Evolutionary conservation across 2,329 filamentous ascomycete genomes (phyloP), one percentile per base, ranked within the genome.

Genomic region (Fusarium redolens): DNA sequence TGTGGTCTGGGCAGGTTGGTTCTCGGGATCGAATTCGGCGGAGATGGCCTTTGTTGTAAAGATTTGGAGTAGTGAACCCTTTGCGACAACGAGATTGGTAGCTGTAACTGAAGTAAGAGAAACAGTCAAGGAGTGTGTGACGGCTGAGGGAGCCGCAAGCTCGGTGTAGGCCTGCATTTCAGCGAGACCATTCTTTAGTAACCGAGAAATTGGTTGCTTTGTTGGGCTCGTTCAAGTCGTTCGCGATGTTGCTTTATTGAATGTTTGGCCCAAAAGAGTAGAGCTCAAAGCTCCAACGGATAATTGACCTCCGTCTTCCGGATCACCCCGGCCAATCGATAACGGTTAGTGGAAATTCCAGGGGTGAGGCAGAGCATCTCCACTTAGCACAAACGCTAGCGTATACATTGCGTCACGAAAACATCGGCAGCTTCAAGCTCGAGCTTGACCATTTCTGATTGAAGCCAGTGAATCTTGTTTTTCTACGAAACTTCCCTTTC

Each of bases 121-220:
- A 44, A 97, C 84, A 68, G 87, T 89, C 78, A 98, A 85, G 73
- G 95, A 94, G 85, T 97, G 93, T 79, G 94, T 95, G 84, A 98
- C 95, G 81, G 95, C 95, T 81, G 95, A 97, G 61, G 96, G 95
- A 86, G 96, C 93, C 82, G 94, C 91, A 82, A 99, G 88, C 88
- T 99, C 96, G 80, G 94, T 95, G 85, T 98, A 98, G 87, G 94
- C 97, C 90, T 98, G 96, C 96, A 98, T 98, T 52, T 75, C 74
- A 72, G 78, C 80, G 77, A 76, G 72, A 78, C 75, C 82, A 83
- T 83, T 78, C 74, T 81, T 78, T 71, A 72, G 58, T 72, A 68
- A 63, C 48, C 43, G 59, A 66, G 57, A 71, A 40, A 72, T 55
- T 61, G 65, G 73, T 63, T 76, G 74, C 40, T 61, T 64, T 69